A percentile compares a stretch with the other conserved stretches of the same genome.
These are phyloP conservation scores for Kernera saxatilis DNA, from an alignment of 345 rosid species.

Conservation along the genomic window DNA sequence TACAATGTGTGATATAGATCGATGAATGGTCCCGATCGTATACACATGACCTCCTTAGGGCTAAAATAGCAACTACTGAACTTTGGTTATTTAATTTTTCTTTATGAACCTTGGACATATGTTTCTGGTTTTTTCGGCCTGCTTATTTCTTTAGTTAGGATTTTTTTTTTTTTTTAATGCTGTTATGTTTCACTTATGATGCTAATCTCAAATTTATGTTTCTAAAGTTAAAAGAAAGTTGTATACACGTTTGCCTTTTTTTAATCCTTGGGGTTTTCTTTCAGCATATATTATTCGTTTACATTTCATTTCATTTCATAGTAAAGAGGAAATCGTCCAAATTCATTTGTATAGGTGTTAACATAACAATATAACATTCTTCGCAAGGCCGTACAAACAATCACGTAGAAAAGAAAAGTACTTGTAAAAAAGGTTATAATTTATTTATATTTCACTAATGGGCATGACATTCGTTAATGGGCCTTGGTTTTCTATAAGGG, in stretches of 20 bases:
- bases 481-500: not conserved
- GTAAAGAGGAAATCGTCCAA: not conserved
- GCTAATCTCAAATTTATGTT: not conserved
- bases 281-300: not conserved
- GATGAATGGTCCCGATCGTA: not conserved
- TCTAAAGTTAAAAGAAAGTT: not conserved
- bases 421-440: too few relatives aligned
- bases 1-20: not conserved
- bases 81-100: not conserved
- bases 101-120: slow-evolving; percentile 22
- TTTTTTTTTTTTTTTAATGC: not conserved
- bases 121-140: not conserved
- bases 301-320: not conserved
- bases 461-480: not conserved
- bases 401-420: not conserved
- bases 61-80: not conserved
- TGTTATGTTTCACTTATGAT: slow-evolving; percentile 5
- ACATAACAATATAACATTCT: not conserved
- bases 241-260: not conserved
- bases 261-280: not conserved
- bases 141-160: not conserved
- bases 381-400: too few relatives aligned
- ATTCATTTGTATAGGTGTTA: not conserved
- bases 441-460: too few relatives aligned
- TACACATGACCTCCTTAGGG: not conserved